Base-by-base conservation (phyloP, 257 asterid genomes). In the Lithospermum erythrorhizon region DNA sequence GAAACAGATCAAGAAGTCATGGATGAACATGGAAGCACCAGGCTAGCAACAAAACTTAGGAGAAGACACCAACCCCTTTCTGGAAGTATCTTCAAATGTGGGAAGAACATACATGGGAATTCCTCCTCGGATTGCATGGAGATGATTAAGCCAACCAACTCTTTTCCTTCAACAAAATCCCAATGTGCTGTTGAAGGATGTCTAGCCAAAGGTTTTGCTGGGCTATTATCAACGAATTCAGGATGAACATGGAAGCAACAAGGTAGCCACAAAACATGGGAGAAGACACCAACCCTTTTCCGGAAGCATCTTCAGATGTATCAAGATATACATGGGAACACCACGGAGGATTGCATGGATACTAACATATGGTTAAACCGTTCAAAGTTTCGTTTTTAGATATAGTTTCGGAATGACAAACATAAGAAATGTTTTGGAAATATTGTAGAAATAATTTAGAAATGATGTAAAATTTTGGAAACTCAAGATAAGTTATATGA, bases 121-220 rank as follows among this genome's bases (percentile, higher is more conserved):
- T 69, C 47, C 41, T 62, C 61, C 35, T 76, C 62, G 62, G 81
- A 71, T 37, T 61, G 70, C 59, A 15, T 45, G 52, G 85, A 65
- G 62, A 61, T 52, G 24, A 70, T 60, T 55, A 77, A 70, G 63
- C 83, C 80, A 41, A 73, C 67, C 45, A 58, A 63, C 63, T 61
- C 76, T 10, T 57, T 57, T 6, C 77, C 80, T 47, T 71, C 83
- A 69, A 54, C 77, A 63, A 73, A 65, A 74, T 75, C 86, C 57
- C 75, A 76, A 2, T 81, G 94, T 68, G 80, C 94, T 2, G 77
- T 88, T 19, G 95, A 90, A 72, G 94, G 97, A 24, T 90, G 87
- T 59, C 69, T 90, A 72, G 78, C 96, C 51, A 85, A 72, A 79
- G 94, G 95, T 18, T 85, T 87, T 53, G 95, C 89, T 0, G 84